Evolutionary conservation across 768 basidiomycete genomes (phyloP), one percentile per base, ranked within the genome.

Genomic region (Pholiota molesta): DNA sequence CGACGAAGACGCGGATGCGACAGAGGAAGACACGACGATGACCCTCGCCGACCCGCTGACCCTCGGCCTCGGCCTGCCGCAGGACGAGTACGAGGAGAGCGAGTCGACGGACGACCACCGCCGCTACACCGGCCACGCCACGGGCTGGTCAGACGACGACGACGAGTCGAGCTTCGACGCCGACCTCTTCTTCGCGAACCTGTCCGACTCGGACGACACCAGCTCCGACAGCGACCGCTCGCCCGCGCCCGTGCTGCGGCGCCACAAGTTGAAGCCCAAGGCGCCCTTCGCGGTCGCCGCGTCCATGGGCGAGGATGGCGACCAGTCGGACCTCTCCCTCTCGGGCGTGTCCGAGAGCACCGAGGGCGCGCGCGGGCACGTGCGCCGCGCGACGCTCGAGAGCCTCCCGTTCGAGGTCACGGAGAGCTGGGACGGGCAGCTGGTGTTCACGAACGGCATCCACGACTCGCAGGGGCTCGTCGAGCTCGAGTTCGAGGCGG

Each of bases 81-180:
- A 26, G 7, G 21, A 49, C 14, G 47, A 49, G 21, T 49, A 23
- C 59, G 84, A 75, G 35, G 73, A 71, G 51, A 70, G 33, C 56
- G 65, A 59, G 47, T 60, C 45, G 51, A 61, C 63, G 39, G 70
- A 66, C 61, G 68, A 55, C 31, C 70, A 69, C 44, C 64, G 56
- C 26, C 62, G 71, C 52, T 90, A 87, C 68, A 82, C 83, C 42
- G 90, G 89, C 52, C 80, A 91, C 52, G 87, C 83, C 52, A 88
- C 88, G 1, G 87, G 89, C 45, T 94, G 91, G 91, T 89, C 88
- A 42, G 89, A 70, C 37, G 69, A 90, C 19, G 89, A 88, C 60
- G 91, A 88, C 64, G 91, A 92, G 71, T 88, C 86, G 2, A 85
- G 82, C 62, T 91, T 92, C 67, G 92, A 94, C 66, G 92, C 92